Evolutionary conservation across 495 filamentous ascomycete species (phyloP), one percentile per base, ranked within the genome.

Genomic region (Polyplosphaeria fusca): DNA sequence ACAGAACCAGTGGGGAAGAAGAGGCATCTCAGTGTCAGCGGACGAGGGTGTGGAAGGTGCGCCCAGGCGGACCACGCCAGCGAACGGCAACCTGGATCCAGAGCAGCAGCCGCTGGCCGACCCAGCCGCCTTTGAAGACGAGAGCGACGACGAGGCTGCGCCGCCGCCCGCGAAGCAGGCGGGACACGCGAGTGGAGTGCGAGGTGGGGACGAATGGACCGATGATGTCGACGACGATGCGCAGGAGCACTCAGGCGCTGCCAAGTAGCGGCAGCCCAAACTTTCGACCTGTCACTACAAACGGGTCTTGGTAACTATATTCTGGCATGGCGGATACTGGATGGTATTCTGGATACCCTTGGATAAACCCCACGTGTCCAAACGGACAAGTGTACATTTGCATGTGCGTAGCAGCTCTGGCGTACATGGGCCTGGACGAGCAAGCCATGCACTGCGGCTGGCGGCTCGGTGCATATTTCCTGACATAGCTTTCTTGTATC

Each of bases 11-110:
- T 94, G 89, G 89, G 89, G 89, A 11, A 73, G 80, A 12, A 74
- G 87, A 54, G 88, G 89, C 13, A 87, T 94, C 55, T 89, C 85
- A 3, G 82, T 94, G 23, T 85, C 83, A 30, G 89, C 89, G 5
- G 88, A 94, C 67, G 87, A 92, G 32, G 86, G 82, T 2, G 70
- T 87, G 22, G 52, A 61, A 16, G 45, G 27, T 43, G 52, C 57
- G 41, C 52, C 47, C 25, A 24, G 52, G 5, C 44, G 51, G 46
- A 52, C 40, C 9, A 25, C 23, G 5, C 57, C 52, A 12, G 32
- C 11, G 22, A 61, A 48, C n/a, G 22, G 45, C 13, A 57, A 25
- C 24, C 19, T 22, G 20, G 47, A 59, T 47, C 58, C 61, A 2
- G 61, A 64, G 30, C 26, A 50, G 22, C 53, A 67, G 44, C 63